Evolutionary conservation across 2,329 filamentous ascomycete genomes (phyloP).

Genomic region (Fusarium praegraminearum): DNA sequence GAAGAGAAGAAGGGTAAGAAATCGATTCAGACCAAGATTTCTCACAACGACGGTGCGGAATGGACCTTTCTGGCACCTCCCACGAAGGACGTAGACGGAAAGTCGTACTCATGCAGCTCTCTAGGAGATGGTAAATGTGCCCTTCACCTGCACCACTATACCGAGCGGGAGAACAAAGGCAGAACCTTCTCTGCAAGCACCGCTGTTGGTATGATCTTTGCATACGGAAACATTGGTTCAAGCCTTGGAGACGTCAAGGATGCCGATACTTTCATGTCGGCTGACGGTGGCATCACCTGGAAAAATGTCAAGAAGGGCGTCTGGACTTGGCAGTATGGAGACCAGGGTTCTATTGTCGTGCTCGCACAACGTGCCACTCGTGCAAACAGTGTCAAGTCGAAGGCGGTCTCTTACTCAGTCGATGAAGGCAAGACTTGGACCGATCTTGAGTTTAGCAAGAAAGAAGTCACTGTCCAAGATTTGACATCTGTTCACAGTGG

Average conservation of each 20-base stretch:
- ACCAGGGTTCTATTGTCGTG: constrained; percentile 92
- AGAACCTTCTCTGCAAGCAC: constrained; percentile 91
- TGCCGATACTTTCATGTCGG: constrained; percentile 90
- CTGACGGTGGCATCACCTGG: constrained; percentile 92
- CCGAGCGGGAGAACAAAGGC: constrained; percentile 83
- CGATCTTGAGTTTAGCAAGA: constrained; percentile 77
- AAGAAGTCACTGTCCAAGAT: constrained; percentile 78
- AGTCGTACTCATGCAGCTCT: constrained; percentile 75
- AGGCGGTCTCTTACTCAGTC: constrained; percentile 78
- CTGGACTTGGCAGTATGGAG: constrained; percentile 95
- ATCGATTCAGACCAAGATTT: constrained; percentile 89
- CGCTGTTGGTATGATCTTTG: constrained; percentile 91
- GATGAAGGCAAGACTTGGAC: constrained; percentile 87
- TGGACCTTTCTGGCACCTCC: constrained; percentile 86
- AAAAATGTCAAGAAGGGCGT: constrained; percentile 84
- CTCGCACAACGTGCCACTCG: constrained; percentile 79
- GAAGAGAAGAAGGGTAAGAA: constrained; percentile 82
- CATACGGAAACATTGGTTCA: constrained; percentile 87
- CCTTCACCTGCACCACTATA: constrained; percentile 95
- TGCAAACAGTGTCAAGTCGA: constrained; percentile 76
- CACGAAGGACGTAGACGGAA: constrained; percentile 74
- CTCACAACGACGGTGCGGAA: constrained; percentile 93
- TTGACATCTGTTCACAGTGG: constrained; percentile 92
- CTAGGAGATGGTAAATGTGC: constrained; percentile 77
- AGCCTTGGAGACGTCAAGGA: constrained; percentile 75